Percentiles rank a stretch among this genome's conserved stretches.
phyloP scores from a whole-genome alignment of 83 land plant genomes.

The Picea abies region DNA sequence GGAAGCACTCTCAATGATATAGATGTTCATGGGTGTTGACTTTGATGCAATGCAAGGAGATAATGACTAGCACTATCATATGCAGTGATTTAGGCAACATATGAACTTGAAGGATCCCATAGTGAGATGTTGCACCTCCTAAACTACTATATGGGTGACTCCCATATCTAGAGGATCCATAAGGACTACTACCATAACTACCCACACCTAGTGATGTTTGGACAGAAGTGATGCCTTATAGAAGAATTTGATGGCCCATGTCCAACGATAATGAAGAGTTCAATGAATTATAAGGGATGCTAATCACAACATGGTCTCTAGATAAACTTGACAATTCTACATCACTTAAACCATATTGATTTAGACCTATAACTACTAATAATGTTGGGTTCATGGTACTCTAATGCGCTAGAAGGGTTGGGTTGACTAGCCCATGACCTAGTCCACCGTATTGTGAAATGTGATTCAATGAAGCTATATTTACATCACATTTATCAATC shows the following conservation, averaged over 20 bases:
- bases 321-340: neutral
- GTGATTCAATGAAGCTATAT: neutral
- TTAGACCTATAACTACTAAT: neutral
- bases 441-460: neutral
- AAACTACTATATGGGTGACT: neutral
- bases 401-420: neutral
- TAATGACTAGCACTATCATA: constrained; percentile 14
- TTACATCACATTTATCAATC: neutral
- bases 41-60: constrained; percentile 3
- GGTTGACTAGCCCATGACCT: neutral
- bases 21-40: constrained; percentile 1
- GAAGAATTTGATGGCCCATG: neutral
- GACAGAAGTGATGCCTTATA: neutral
- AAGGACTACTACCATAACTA: neutral
- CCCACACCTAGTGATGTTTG: neutral
- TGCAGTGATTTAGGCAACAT: neutral
- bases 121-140: constrained; percentile 13
- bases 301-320: neutral
- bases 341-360: constrained; percentile 5
- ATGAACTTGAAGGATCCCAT: constrained; percentile 14
- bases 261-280: neutral
- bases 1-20: neutral
- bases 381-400: neutral
- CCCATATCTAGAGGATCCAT: constrained; percentile 12
- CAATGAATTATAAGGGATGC: neutral